These are phyloP conservation scores for Ophiorrhiza pumila DNA, from an alignment of 257 asterid genomes.

Conservation along the genomic window DNA sequence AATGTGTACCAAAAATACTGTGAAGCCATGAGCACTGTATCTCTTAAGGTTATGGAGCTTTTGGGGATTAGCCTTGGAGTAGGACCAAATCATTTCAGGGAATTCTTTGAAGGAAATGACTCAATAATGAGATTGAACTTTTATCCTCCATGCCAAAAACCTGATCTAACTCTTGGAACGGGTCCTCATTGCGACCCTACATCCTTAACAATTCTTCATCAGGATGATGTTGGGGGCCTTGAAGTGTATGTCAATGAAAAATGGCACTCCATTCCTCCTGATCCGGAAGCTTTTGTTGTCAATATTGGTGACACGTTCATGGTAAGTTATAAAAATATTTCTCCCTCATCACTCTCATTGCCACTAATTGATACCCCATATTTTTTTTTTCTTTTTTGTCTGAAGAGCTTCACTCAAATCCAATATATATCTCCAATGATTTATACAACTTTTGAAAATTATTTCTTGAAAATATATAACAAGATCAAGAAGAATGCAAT, in stretches of 20 bases:
- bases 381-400: neutral
- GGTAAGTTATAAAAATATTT: slow-evolving; percentile 34
- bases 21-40: slow-evolving; percentile 58
- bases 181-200: slow-evolving; percentile 92
- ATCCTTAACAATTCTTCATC: slow-evolving; percentile 69
- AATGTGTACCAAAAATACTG: slow-evolving; percentile 54
- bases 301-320: slow-evolving; percentile 86
- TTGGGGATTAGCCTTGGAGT: slow-evolving; percentile 68
- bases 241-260: slow-evolving; percentile 52
- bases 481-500: too few species aligned
- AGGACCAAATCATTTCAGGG: slow-evolving; percentile 43
- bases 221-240: slow-evolving; percentile 74
- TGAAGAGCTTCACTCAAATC: neutral
- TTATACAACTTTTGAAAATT: neutral
- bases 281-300: slow-evolving; percentile 65
- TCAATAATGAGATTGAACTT: slow-evolving; percentile 75
- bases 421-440: neutral
- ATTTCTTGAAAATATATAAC: neutral
- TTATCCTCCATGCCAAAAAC: slow-evolving; percentile 63
- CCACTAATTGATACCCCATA: neutral
- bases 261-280: slow-evolving; percentile 71
- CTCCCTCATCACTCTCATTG: neutral
- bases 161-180: slow-evolving; percentile 64
- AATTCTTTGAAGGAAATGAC: slow-evolving; percentile 60
- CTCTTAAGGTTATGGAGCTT: slow-evolving; percentile 55